Evolutionary conservation across 1,139 yeast genomes (phyloP).

Genomic region (Nakaseomyces delphensis): DNA sequence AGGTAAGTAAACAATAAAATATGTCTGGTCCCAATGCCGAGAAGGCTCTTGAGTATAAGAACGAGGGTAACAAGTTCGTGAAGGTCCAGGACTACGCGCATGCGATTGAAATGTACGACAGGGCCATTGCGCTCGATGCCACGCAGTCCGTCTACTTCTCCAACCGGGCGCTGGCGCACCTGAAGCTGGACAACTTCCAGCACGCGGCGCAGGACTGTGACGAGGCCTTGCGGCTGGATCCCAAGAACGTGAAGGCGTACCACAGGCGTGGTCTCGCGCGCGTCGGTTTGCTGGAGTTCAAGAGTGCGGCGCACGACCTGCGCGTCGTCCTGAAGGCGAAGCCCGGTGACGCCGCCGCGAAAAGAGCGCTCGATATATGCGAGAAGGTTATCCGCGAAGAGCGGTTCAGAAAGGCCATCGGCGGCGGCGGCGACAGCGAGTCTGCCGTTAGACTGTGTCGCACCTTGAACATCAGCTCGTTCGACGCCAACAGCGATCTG

Average conservation of each 20-base stretch:
- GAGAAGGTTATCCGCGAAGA: slow-evolving; percentile 58
- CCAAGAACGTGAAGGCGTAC: slow-evolving; percentile 63
- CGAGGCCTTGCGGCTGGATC: slow-evolving; percentile 58
- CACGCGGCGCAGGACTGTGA: slow-evolving; percentile 73
- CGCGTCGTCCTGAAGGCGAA: slow-evolving; percentile 51
- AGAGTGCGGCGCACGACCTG: slow-evolving; percentile 66
- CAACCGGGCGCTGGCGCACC: slow-evolving; percentile 84
- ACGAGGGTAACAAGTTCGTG: slow-evolving; percentile 65
- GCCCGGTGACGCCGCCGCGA: slow-evolving; percentile 66
- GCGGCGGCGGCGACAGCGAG: slow-evolving; percentile 49
- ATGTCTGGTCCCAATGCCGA: slow-evolving; percentile 12
- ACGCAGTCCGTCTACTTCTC: slow-evolving; percentile 68
- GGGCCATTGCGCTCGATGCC: slow-evolving; percentile 65
- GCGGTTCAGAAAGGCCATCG: slow-evolving; percentile 83
- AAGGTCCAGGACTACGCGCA: slow-evolving; percentile 52
- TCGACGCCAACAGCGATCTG: slow-evolving; percentile 29
- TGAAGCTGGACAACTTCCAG: slow-evolving; percentile 81
- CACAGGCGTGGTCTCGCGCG: slow-evolving; percentile 76
- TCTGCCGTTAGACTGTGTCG: slow-evolving; percentile 36
- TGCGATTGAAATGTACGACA: slow-evolving; percentile 64
- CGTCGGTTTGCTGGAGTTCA: slow-evolving; percentile 67
- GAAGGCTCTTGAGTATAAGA: slow-evolving; percentile 48
- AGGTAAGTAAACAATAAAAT: not conserved
- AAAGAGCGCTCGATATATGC: slow-evolving; percentile 55
- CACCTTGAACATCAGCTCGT: slow-evolving; percentile 45